A percentile compares a stretch with the other conserved stretches of the same genome.
Conservation (phyloP, 768 basidiomycete species). For the Pleurotus pulmonarius region DNA sequence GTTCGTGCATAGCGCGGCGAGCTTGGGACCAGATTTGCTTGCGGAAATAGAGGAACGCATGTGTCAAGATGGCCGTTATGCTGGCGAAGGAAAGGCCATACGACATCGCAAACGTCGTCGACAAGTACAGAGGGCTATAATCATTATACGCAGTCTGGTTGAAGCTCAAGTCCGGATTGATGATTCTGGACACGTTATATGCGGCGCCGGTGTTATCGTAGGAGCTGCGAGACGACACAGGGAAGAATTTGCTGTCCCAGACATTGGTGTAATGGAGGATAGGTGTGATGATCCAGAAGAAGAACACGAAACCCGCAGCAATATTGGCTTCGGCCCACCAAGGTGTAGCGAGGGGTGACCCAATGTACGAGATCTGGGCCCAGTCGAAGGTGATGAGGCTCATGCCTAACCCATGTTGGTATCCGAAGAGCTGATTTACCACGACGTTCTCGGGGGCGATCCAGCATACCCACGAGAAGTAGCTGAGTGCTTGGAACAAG, state of each 20-base stretch:
- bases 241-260: constrained; percentile 55
- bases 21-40: constrained; percentile 75
- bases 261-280: constrained; percentile 52
- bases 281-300: constrained; percentile 69
- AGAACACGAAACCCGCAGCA: constrained; percentile 53
- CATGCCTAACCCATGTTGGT: constrained; percentile 47
- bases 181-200: constrained; percentile 57
- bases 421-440: constrained; percentile 44
- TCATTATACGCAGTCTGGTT: constrained; percentile 47
- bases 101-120: constrained; percentile 72
- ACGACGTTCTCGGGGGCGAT: constrained; percentile 45
- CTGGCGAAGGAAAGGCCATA: constrained; percentile 49
- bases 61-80: constrained; percentile 53
- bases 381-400: constrained; percentile 48
- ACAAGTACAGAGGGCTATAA: constrained; percentile 62
- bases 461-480: constrained; percentile 60
- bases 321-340: constrained; percentile 79
- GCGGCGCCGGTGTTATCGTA: constrained; percentile 56
- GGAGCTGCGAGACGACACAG: constrained; percentile 61
- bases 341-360: constrained; percentile 52
- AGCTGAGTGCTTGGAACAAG: constrained; percentile 47
- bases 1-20: constrained; percentile 70
- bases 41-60: constrained; percentile 69
- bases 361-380: constrained; percentile 59
- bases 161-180: constrained; percentile 50